phyloP scores from a whole-genome alignment of 805 yeast genomes.

The Yarrowia alimentaria region DNA sequence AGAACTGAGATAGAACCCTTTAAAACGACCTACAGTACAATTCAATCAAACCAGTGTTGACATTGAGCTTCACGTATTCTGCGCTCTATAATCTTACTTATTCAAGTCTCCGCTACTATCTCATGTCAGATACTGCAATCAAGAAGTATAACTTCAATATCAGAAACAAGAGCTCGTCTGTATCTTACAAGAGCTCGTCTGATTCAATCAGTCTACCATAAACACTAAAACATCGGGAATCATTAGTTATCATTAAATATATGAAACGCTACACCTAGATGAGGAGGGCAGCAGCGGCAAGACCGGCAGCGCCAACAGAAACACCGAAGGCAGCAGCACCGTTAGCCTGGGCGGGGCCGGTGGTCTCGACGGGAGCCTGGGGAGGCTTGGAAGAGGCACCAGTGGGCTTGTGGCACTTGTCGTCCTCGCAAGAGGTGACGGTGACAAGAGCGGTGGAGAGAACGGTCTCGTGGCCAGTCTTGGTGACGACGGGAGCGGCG shows the following conservation, averaged over 20 bases:
- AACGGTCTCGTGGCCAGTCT: too few species aligned
- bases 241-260: neutral
- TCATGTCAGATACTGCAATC: too few species aligned
- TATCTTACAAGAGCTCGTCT: too few species aligned
- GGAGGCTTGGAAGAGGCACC: slow-evolving; percentile 13
- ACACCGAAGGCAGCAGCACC: slow-evolving; percentile 21
- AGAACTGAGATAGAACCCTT: too few species aligned
- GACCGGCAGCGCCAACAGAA: slow-evolving; percentile 18
- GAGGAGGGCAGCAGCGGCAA: slow-evolving; percentile 22
- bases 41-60: too few species aligned
- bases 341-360: slow-evolving; percentile 19
- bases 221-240: neutral
- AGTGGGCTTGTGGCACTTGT: slow-evolving; percentile 25
- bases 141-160: too few species aligned
- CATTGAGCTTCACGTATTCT: too few species aligned
- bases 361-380: slow-evolving; percentile 7
- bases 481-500: slow-evolving; percentile 5
- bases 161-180: too few species aligned
- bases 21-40: too few species aligned
- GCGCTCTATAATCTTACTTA: too few species aligned
- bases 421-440: slow-evolving; percentile 20
- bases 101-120: too few species aligned
- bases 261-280: neutral
- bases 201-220: too few species aligned
- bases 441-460: slow-evolving; percentile 18